These are phyloP conservation scores for Simplicillium sp. DNA, from an alignment of 2,329 filamentous ascomycete genomes.

Conservation along the genomic window DNA sequence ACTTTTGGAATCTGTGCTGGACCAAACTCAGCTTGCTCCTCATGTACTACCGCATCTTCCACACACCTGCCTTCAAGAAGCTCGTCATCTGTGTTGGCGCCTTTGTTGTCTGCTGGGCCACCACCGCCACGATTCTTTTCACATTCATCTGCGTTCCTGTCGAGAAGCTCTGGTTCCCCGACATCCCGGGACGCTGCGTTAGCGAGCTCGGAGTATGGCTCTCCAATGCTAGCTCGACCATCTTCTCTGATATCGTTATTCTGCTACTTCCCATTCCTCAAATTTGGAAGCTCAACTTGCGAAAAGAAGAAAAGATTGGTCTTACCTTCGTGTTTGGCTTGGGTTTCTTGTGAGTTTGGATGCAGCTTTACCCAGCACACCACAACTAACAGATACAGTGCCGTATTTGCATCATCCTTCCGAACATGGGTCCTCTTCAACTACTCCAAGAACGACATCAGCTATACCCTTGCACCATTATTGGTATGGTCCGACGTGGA, in stretches of 20 bases:
- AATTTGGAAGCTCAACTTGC: conserved; percentile 34
- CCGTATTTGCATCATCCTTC: conserved; percentile 38
- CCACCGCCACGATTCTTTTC: conserved; percentile 37
- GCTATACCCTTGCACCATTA: conserved; percentile 35
- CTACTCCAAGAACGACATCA: conserved; percentile 27
- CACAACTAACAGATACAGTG: conserved; percentile 15
- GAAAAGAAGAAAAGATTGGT: conserved; percentile 29
- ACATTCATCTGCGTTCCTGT: conserved; percentile 44
- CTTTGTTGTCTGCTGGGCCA: conserved; percentile 36
- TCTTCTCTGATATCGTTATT: conserved; percentile 36
- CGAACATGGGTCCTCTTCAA: conserved; percentile 36
- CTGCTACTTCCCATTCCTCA: conserved; percentile 32
- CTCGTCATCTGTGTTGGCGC: conserved; percentile 27
- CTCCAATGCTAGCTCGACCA: conserved; percentile 35
- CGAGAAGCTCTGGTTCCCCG: conserved; percentile 36
- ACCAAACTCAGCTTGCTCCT: conserved; percentile 40
- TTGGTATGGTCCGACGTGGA: conserved; percentile 40
- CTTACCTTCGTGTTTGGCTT: conserved; percentile 33
- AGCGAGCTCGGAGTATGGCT: conserved; percentile 40
- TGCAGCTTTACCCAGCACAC: background rate
- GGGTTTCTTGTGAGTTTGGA: conserved; percentile 29
- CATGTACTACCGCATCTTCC: conserved; percentile 45
- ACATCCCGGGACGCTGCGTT: conserved; percentile 35
- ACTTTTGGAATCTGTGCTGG: conserved; percentile 36
- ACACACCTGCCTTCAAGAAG: conserved; percentile 29